phyloP scores from a whole-genome alignment of 192 early-diverging fungal genomes.

The Phycomyces blakesleeanus region DNA sequence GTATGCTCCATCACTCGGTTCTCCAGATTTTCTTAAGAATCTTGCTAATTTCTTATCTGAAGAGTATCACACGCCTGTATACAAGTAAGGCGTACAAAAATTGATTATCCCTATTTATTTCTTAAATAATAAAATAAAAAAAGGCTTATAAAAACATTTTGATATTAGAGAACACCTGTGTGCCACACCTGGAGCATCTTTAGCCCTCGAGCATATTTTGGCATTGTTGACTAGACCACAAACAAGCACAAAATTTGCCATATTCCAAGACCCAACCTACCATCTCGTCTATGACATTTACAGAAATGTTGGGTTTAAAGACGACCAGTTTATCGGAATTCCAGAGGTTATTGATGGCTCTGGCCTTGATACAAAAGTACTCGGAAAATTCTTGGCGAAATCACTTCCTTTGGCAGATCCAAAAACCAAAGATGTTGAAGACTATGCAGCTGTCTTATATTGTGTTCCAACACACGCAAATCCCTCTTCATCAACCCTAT shows the following conservation, averaged over 20 bases:
- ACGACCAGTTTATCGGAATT: constrained; percentile 23
- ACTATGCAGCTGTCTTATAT: constrained; percentile 23
- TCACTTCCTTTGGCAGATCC: neutral
- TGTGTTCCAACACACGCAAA: constrained; percentile 36
- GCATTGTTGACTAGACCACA: constrained; percentile 15
- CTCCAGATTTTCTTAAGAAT: constrained; percentile 1
- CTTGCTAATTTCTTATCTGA: constrained; percentile 22
- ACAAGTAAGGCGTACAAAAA: neutral
- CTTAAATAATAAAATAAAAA: neutral
- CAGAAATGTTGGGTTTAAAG: constrained; percentile 18
- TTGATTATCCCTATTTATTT: neutral
- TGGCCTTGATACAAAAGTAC: constrained; percentile 19
- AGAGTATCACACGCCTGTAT: constrained; percentile 12
- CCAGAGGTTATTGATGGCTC: constrained; percentile 11
- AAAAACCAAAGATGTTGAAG: neutral
- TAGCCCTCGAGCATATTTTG: constrained; percentile 20
- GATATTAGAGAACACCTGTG: constrained; percentile 6
- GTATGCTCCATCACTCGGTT: constrained; percentile 27
- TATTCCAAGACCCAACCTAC: constrained; percentile 35
- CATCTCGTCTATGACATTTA: constrained; percentile 23
- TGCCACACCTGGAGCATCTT: constrained; percentile 27
- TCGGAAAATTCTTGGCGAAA: neutral
- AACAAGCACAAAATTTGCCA: constrained; percentile 13
- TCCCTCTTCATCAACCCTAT: constrained; percentile 25
- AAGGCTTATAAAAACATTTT: constrained; percentile 1